A percentile compares a stretch with the other conserved stretches of the same genome.
phyloP scores from a whole-genome alignment of 75 land plant genomes.

The Pinus albicaulis region DNA sequence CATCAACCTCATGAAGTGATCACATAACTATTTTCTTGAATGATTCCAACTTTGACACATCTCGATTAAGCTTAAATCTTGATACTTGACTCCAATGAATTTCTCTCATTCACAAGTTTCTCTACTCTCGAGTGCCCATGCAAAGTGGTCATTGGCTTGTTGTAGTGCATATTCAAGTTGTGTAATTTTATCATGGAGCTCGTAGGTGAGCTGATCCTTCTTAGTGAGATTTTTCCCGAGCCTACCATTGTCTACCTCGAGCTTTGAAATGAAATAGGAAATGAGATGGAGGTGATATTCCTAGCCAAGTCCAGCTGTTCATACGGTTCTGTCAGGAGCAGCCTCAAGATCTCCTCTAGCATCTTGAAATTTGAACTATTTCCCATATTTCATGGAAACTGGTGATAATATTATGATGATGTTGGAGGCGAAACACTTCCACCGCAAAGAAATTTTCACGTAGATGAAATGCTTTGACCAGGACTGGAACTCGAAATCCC shows the following conservation, averaged over 20 bases:
- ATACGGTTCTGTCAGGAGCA: constrained; percentile 81
- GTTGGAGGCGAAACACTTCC: too few species aligned
- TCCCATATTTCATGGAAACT: constrained; percentile 1
- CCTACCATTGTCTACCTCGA: constrained; percentile 54
- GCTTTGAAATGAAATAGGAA: constrained; percentile 64
- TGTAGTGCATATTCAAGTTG: constrained; percentile 35
- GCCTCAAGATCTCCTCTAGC: constrained; percentile 64
- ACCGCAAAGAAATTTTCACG: too few species aligned
- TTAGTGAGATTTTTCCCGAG: constrained; percentile 43
- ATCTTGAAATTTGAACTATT: constrained; percentile 40
- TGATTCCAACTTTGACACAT: too few species aligned
- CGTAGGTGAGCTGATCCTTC: constrained; percentile 49
- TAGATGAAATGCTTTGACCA: too few species aligned
- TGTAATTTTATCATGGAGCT: constrained; percentile 41
- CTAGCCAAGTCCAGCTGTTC: constrained; percentile 91
- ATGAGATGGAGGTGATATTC: constrained; percentile 85
- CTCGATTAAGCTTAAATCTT: too few species aligned
- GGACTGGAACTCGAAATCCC: too few species aligned
- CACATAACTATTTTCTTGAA: too few species aligned
- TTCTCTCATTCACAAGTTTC: too few species aligned
- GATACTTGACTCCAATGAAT: too few species aligned
- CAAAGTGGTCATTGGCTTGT: constrained; percentile 36
- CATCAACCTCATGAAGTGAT: too few species aligned
- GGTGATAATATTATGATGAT: too few species aligned
- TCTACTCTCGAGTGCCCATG: too few species aligned